Evolutionary conservation across 345 rosid species (phyloP).

Genomic region (Sisymbrium altissimum): DNA sequence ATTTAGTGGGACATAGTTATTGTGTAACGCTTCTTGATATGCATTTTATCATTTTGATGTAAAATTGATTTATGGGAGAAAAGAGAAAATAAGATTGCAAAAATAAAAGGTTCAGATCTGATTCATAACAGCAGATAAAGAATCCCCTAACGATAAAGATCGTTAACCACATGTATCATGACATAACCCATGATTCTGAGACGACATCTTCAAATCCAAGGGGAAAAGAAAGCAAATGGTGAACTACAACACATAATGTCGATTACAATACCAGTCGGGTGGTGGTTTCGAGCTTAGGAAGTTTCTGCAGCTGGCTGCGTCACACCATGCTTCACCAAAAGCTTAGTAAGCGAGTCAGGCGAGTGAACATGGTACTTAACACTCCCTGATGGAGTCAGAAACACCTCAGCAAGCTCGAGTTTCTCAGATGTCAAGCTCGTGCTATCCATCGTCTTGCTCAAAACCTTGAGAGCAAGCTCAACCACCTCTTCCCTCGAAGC

Average conservation of each 20-base stretch:
- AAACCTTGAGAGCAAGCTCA: conserved; percentile 78
- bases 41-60: neutral
- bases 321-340: conserved; percentile 29
- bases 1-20: too few relatives aligned
- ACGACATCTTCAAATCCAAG: neutral
- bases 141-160: neutral
- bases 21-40: too few relatives aligned
- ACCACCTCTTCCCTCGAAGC: conserved; percentile 62
- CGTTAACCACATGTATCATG: neutral
- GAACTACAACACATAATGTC: conserved; percentile 5
- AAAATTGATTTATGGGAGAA: neutral
- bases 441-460: conserved; percentile 94
- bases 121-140: neutral
- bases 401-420: conserved; percentile 83
- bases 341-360: conserved; percentile 65
- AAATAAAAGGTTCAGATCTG: neutral
- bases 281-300: neutral
- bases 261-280: neutral
- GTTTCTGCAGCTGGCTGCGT: conserved; percentile 12
- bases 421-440: conserved; percentile 85
- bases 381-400: conserved; percentile 60
- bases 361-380: conserved; percentile 87
- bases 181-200: neutral
- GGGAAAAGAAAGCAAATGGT: neutral
- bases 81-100: neutral